Percentiles rank a stretch among this genome's conserved stretches.
Evolutionary conservation across 257 asterid species (phyloP).

Genomic region (Solanum sparsipilum): DNA sequence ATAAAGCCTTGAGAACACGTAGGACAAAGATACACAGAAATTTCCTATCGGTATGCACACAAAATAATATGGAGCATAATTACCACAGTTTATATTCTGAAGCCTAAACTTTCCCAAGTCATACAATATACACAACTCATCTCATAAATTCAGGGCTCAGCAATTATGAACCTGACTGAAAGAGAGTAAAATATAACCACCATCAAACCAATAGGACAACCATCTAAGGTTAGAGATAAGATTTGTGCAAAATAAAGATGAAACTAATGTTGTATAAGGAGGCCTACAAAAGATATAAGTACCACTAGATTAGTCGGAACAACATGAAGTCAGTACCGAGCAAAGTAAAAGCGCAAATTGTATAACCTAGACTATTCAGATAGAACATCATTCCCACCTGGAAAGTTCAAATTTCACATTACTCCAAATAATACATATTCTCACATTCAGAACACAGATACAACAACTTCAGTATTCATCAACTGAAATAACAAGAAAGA

Average conservation of each 20-base stretch:
- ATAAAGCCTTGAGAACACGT: slow-evolving; percentile 30
- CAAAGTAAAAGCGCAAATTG: neutral
- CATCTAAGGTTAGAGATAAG: neutral
- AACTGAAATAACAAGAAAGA: neutral
- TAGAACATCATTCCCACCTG: neutral
- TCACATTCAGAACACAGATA: neutral
- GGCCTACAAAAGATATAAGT: neutral
- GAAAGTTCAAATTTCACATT: neutral
- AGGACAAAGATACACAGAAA: neutral
- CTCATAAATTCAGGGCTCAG: neutral
- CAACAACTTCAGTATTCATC: neutral
- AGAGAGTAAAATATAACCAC: neutral
- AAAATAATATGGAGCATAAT: neutral
- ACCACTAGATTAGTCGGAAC: neutral
- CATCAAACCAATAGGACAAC: neutral
- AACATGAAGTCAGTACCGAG: neutral
- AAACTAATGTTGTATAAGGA: neutral
- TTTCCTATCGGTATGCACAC: neutral
- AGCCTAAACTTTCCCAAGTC: neutral
- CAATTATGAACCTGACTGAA: neutral
- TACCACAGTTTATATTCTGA: neutral
- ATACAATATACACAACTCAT: neutral
- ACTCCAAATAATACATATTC: neutral
- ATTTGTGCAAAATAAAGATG: neutral
- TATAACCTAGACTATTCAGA: neutral